Percentiles rank a stretch among this genome's conserved stretches.
These are phyloP conservation scores for Ganoderma multipileum DNA, from an alignment of 1,284 basidiomycete genomes.

Conservation along the genomic window DNA sequence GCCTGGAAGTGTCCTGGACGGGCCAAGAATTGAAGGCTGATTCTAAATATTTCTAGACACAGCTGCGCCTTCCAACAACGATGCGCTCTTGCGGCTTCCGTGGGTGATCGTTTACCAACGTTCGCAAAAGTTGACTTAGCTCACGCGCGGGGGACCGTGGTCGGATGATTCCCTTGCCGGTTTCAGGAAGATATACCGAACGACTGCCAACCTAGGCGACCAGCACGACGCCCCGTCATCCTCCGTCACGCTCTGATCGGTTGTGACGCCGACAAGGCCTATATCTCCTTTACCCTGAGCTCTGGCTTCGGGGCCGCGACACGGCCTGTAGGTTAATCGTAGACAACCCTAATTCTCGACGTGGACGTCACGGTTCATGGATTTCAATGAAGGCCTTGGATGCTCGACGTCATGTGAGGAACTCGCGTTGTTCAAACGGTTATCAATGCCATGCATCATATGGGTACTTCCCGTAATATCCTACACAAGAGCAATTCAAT, in stretches of 20 bases:
- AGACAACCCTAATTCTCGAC: neutral
- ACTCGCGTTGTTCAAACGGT: neutral
- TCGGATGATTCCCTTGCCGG: neutral
- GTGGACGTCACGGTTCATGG: neutral
- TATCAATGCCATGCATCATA: neutral
- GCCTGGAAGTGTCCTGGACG: neutral
- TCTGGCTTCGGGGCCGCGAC: neutral
- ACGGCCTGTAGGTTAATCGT: neutral
- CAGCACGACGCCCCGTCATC: neutral
- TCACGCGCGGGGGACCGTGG: neutral
- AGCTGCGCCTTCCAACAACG: neutral
- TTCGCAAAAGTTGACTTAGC: neutral
- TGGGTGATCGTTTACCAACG: neutral
- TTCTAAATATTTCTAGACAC: neutral
- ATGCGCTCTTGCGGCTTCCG: neutral
- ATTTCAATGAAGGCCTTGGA: neutral
- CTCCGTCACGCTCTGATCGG: neutral
- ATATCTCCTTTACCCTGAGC: neutral
- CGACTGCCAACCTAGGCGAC: neutral
- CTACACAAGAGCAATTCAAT: neutral
- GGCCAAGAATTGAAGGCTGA: too few relatives aligned
- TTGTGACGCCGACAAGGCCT: neutral
- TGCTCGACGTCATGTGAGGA: neutral
- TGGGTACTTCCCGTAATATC: neutral
- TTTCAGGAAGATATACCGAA: neutral